Base-by-base conservation (phyloP, 495 filamentous ascomycete genomes). In the Penicillium angulare region DNA sequence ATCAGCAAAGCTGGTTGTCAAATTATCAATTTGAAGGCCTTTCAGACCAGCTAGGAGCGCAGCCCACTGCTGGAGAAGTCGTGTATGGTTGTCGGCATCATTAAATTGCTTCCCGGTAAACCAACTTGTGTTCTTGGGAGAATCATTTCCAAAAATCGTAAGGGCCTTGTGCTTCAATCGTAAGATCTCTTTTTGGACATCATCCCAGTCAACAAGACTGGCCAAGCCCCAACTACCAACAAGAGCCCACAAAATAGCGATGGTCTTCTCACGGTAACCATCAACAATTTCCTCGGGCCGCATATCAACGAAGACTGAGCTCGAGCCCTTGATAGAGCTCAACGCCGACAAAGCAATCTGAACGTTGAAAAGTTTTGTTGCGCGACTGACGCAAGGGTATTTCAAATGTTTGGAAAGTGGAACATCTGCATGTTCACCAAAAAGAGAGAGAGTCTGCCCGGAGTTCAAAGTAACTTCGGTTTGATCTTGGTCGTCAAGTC, bases 261-360 rank as follows among this genome's bases (percentile, higher is more conserved):
- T 70, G 2, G 84, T 86, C 64, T 81, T 86, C 56, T 88, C 85
- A 23, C 85, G 77, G 50, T 85, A 79, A 5, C 85, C 85, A 55
- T 87, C 78, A 5, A 87, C 80, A 33, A 87, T 81, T 34, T 88
- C 82, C 36, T 82, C 80, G 1, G 84, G 73, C 16, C 64, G 72
- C 16, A 83, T 56, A n/a, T 66, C 60, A 17, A 65, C 53, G 15
- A 73, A 49, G 22, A 76, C 61, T 3, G 48, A 32, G 2, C 52
- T 58, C 7, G 72, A 61, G 3, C 73, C 72, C 13, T 59, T 56
- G 3, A 74, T 62, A 9, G 70, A 69, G 4, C 61, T 49, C 21
- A 87, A 61, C 1, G 84, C 79, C 32, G 69, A 65, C 2, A 88
- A 62, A 1, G 80, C 79, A n/a, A 86, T 60, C 50, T 78, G 73